phyloP scores from a whole-genome alignment of 139 green algal species.

The Coccomyxa sp. region DNA sequence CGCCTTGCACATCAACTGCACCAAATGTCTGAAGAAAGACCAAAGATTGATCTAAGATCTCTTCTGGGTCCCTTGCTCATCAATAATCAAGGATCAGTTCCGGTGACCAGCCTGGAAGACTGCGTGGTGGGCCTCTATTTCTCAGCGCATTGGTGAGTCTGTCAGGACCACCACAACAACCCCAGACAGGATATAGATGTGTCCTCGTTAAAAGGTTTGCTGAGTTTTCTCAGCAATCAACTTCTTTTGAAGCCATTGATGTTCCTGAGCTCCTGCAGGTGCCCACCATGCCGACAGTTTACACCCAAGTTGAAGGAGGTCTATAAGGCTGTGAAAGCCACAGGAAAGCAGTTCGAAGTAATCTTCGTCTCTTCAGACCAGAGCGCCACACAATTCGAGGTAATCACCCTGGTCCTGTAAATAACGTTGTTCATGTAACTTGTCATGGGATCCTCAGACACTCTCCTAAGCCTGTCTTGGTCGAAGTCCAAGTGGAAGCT shows the following conservation, averaged over 20 bases:
- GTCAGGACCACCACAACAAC: too few species aligned
- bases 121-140: background rate
- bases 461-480: too few species aligned
- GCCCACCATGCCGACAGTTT: background rate
- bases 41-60: too few species aligned
- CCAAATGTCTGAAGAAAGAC: too few species aligned
- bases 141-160: background rate
- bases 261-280: background rate
- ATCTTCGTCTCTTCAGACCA: slow-evolving; percentile 5
- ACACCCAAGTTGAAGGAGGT: background rate
- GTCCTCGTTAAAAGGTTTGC: background rate
- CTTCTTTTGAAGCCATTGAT: background rate
- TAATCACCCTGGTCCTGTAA: background rate
- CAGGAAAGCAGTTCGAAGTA: background rate
- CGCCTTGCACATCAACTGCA: too few species aligned
- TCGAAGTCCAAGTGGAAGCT: too few species aligned
- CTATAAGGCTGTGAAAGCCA: background rate
- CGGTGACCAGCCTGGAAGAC: background rate
- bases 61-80: too few species aligned
- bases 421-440: too few species aligned
- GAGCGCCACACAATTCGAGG: background rate
- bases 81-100: too few species aligned
- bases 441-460: too few species aligned
- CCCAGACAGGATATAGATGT: too few species aligned
- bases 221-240: background rate